Conservation (phyloP, 192 early-diverging fungal genomes). For the Linnemannia exigua region DNA sequence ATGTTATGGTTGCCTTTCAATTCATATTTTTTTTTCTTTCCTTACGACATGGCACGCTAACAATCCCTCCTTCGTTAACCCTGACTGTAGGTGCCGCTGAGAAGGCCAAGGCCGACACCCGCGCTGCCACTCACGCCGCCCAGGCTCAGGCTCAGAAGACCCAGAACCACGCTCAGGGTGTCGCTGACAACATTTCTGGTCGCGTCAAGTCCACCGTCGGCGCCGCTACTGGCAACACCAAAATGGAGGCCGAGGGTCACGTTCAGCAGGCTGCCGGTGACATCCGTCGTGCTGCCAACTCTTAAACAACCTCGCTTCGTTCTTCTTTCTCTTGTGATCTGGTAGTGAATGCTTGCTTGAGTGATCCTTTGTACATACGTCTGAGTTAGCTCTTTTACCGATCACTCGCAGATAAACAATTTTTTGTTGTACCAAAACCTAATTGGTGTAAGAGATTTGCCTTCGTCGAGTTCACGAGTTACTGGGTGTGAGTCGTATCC, state of each 20-base stretch:
- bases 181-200: conserved; percentile 24
- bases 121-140: not conserved
- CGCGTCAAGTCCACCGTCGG: conserved; percentile 27
- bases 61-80: not conserved
- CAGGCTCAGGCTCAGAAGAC: not conserved
- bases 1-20: not conserved
- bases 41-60: not conserved
- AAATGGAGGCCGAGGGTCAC: conserved; percentile 31
- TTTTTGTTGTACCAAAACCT: conserved; percentile 7
- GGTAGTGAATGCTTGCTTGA: not conserved
- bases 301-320: not conserved
- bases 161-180: conserved; percentile 25
- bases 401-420: conserved; percentile 4
- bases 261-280: conserved; percentile 20
- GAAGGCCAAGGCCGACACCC: conserved; percentile 34
- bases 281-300: conserved; percentile 19
- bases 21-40: too few species aligned
- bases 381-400: not conserved
- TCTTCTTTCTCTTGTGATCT: not conserved
- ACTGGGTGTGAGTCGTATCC: too few species aligned
- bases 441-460: too few species aligned
- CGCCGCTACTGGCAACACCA: conserved; percentile 27
- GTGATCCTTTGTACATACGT: not conserved
- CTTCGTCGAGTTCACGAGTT: too few species aligned
- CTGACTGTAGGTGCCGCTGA: conserved; percentile 30